Evolutionary conservation across 2,329 filamentous ascomycete species (phyloP).

Genomic region (Apiospora rasikravindrae): DNA sequence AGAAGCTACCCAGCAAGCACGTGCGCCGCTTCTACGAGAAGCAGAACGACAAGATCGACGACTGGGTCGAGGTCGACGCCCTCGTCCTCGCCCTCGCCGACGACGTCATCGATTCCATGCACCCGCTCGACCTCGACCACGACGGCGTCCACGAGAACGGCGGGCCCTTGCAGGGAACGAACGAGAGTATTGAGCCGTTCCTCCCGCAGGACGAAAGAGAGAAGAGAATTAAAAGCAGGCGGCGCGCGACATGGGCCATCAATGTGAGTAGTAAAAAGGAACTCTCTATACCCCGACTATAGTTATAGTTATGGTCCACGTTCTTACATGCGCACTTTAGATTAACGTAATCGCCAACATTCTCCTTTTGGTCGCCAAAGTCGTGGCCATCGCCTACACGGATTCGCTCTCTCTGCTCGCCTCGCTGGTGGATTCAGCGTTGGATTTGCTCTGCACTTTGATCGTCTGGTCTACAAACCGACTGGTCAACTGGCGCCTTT

Average conservation of each 20-base stretch:
- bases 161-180: constrained; percentile 53
- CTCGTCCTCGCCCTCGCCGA: constrained; percentile 61
- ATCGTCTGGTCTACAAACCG: constrained; percentile 67
- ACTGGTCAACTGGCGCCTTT: constrained; percentile 62
- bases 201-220: constrained; percentile 60
- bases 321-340: background rate
- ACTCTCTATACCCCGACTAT: background rate
- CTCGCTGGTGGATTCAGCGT: constrained; percentile 64
- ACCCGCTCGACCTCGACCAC: constrained; percentile 57
- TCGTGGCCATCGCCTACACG: constrained; percentile 59
- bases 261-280: constrained; percentile 32
- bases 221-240: constrained; percentile 49
- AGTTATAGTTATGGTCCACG: background rate
- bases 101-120: constrained; percentile 57
- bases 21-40: constrained; percentile 58
- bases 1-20: constrained; percentile 57
- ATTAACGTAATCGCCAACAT: constrained; percentile 67
- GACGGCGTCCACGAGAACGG: constrained; percentile 60
- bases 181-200: constrained; percentile 58
- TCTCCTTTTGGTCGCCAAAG: constrained; percentile 59
- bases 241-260: constrained; percentile 56
- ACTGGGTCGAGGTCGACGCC: constrained; percentile 64
- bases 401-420: constrained; percentile 66
- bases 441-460: constrained; percentile 64
- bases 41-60: constrained; percentile 59